phyloP scores from a whole-genome alignment of 805 yeast species.

The Metschnikowia orientalis region DNA sequence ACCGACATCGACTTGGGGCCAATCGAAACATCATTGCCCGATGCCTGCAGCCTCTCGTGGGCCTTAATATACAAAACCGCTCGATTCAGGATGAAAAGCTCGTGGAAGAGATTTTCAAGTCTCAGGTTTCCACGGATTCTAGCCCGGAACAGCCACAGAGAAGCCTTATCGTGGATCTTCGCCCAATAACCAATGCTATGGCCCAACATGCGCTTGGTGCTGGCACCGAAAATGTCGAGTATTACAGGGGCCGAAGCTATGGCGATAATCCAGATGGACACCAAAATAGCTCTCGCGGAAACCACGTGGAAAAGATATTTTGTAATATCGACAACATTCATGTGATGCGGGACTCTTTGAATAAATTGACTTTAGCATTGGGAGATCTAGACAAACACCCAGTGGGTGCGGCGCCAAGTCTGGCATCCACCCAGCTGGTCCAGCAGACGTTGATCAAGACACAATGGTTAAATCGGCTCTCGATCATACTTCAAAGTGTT shows the following conservation, averaged over 20 bases:
- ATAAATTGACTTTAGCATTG: slow-evolving; percentile 56
- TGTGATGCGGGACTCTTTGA: slow-evolving; percentile 83
- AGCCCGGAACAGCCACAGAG: slow-evolving; percentile 30
- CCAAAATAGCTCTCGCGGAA: slow-evolving; percentile 7
- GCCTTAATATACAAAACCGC: slow-evolving; percentile 72
- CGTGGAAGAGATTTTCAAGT: slow-evolving; percentile 64
- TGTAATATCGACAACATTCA: slow-evolving; percentile 94
- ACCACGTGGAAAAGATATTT: slow-evolving; percentile 62
- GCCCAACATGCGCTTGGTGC: slow-evolving; percentile 97
- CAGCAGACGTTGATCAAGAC: slow-evolving; percentile 58
- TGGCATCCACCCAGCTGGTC: slow-evolving; percentile 20
- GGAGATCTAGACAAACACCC: slow-evolving; percentile 65
- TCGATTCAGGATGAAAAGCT: slow-evolving; percentile 89
- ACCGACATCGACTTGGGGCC: slow-evolving; percentile 52
- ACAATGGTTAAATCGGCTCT: slow-evolving; percentile 74
- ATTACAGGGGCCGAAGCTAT: slow-evolving; percentile 49
- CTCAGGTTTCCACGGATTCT: slow-evolving; percentile 38
- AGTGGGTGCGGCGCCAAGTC: too few species aligned
- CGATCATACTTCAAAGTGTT: slow-evolving; percentile 66
- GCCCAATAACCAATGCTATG: slow-evolving; percentile 92
- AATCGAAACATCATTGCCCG: slow-evolving; percentile 79
- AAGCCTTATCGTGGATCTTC: slow-evolving; percentile 79
- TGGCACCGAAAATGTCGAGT: slow-evolving; percentile 92
- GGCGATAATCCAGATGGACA: slow-evolving; percentile 8
- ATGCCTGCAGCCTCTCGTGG: slow-evolving; percentile 91